These are phyloP conservation scores for Saprolegnia parasitica DNA, from an alignment of 352 stramenopile genomes.

Conservation along the genomic window DNA sequence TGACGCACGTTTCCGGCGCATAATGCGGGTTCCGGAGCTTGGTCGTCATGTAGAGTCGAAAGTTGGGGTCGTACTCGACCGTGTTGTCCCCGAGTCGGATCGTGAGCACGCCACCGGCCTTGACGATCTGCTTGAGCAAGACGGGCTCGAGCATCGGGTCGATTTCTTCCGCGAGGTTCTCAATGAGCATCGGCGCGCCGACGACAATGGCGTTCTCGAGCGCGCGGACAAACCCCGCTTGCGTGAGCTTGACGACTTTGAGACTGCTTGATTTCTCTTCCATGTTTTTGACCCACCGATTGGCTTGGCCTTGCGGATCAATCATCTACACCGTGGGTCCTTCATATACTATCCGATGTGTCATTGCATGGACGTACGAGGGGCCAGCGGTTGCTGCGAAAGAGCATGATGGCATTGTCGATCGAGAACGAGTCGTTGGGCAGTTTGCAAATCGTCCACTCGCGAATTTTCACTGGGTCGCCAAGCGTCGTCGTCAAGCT, in stretches of 20 bases:
- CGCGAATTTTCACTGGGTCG: constrained; percentile 89
- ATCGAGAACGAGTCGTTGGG: constrained; percentile 94
- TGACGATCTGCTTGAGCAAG: constrained; percentile 91
- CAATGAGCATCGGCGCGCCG: constrained; percentile 88
- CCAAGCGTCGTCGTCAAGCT: constrained; percentile 84
- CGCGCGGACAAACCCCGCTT: constrained; percentile 91
- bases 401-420: constrained; percentile 94
- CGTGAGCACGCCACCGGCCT: constrained; percentile 79
- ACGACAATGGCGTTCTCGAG: constrained; percentile 95
- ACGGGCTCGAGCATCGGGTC: constrained; percentile 93
- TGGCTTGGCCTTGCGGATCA: constrained; percentile 92
- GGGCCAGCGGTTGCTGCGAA: constrained; percentile 88
- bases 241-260: constrained; percentile 92
- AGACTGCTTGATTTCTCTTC: constrained; percentile 81
- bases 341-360: not conserved
- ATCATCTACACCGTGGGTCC: constrained; percentile 68
- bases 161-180: constrained; percentile 92
- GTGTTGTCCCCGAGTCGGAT: constrained; percentile 92
- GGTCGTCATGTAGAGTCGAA: constrained; percentile 93
- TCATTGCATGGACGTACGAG: constrained; percentile 47
- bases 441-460: constrained; percentile 93
- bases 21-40: constrained; percentile 94
- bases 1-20: constrained; percentile 92
- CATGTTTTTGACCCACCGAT: constrained; percentile 95
- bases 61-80: constrained; percentile 92